Base-by-base conservation (phyloP, 2,329 filamentous ascomycete genomes). In the Fusarium devonianum region DNA sequence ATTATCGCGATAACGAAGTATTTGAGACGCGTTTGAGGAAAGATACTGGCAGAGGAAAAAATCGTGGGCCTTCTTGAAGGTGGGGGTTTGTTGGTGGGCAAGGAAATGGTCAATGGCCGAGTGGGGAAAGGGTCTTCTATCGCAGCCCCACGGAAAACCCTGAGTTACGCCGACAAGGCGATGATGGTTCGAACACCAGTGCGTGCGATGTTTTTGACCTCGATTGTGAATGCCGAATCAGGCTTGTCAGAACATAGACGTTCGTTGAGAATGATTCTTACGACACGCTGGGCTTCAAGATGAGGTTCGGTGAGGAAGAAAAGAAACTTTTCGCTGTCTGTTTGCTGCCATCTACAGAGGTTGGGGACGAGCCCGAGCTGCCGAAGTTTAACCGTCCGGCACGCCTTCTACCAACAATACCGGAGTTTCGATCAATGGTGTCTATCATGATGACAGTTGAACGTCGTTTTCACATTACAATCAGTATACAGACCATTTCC, bases 61-160 rank as follows among this genome's bases (percentile, higher is more conserved):
- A 59, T 56, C 38, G 53, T 45, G 53, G 50, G 51, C 57, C 53
- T 53, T 25, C 56, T 45, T 32, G 22, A 47, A 45, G 46, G 64
- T 51, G 62, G 60, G 57, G 63, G 26, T 46, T 55, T 62, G 58
- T 58, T 32, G 40, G 18, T 21, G 30, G 19, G 28, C 16, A 22
- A 43, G 45, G 41, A 29, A 47, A 35, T 45, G 37, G 36, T 53
- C 44, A 49, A 43, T 69, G 67, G 67, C 66, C 67, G 65, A 69
- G 66, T 65, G 66, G 67, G 66, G 63, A 67, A 60, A 38, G 37
- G 34, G 34, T 35, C 23, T 28, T 11, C 13, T 12, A 6, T n/a
- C 12, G 16, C 30, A 23, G 21, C 53, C 52, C 32, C 37, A 38
- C 36, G 43, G 21, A 26, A 30, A 7, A 33, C 17, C 13, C 25